Evolutionary conservation across 2,329 filamentous ascomycete species (phyloP), one percentile per base, ranked within the genome.

Genomic region (Neofusicoccum cordaticola): DNA sequence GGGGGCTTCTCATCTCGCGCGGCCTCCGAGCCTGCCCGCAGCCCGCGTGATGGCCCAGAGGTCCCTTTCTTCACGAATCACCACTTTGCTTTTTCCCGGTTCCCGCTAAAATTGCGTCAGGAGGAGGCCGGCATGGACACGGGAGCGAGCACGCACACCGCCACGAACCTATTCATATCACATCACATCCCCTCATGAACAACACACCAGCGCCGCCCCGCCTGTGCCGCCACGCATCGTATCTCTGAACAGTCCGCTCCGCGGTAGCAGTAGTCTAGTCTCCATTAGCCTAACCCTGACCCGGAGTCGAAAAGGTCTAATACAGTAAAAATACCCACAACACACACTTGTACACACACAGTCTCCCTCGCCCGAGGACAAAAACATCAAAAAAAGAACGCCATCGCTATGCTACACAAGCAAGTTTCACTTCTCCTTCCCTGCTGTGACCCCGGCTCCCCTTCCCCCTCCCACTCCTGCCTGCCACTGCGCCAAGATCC

Each of bases 401-500:
- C 65, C 50, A 60, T 62, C 41, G 61, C 47, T 42, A 62, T 63
- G 48, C 58, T 63, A 57, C 35, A 53, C 57, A 47, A 47, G 68
- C 37, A 58, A n/a, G 65, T n/a, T 57, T 52, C 45, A 60, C 65
- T 31, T 50, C 48, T 57, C n/a, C 17, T 45, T 19, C 31, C 22
- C 22, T 5, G 27, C 35, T 48, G 45, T 12, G 17, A 13, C 15
- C 34, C 50, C 70, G 69, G 70, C 72, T 72, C 71, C 73, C 68
- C 70, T 72, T 71, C 73, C 71, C 73, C 42, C 17, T 8, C n/a
- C n/a, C 7, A 17, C 17, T 12, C 17, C 45, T 19, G 13, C 35
- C 51, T 37, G 15, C 34, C 34, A 19, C 52, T 57, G 22, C 73
- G 73, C 73, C 71, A 71, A 71, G 65, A 65, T 61, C 65, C 51